Percentiles rank a stretch among this genome's conserved stretches.
Evolutionary conservation across 2,329 filamentous ascomycete species (phyloP).

Genomic region (Nectriaceae sp.): DNA sequence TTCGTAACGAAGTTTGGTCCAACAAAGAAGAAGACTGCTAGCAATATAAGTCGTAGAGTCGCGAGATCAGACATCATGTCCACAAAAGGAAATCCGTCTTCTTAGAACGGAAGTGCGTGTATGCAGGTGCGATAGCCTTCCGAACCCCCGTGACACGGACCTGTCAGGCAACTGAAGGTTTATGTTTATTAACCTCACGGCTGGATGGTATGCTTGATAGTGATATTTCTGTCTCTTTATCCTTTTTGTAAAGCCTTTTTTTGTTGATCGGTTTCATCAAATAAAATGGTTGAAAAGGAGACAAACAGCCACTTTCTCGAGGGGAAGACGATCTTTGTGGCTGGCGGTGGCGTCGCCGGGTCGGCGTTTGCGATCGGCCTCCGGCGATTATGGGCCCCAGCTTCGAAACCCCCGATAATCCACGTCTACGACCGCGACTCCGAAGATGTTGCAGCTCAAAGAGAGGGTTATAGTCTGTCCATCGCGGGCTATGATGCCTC

Average conservation of each 20-base stretch:
- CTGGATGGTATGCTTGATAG: neutral
- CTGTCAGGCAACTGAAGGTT: no score
- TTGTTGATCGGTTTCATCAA: no score
- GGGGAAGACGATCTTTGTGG: slow-evolving; percentile 44
- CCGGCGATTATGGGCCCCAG: slow-evolving; percentile 38
- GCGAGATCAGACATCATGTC: slow-evolving; percentile 3
- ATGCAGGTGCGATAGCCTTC: slow-evolving; percentile 20
- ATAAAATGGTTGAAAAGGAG: no score
- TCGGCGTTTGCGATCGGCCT: slow-evolving; percentile 44
- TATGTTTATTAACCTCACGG: neutral
- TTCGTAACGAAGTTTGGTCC: no score
- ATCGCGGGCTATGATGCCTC: slow-evolving; percentile 37
- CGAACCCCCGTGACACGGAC: no score
- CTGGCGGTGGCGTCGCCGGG: slow-evolving; percentile 46
- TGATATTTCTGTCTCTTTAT: no score
- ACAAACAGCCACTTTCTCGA: slow-evolving; percentile 37
- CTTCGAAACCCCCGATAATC: slow-evolving; percentile 33
- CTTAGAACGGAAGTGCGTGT: slow-evolving; percentile 27
- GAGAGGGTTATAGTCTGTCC: slow-evolving; percentile 43
- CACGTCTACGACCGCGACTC: slow-evolving; percentile 45
- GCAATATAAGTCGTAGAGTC: neutral
- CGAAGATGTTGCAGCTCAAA: slow-evolving; percentile 26
- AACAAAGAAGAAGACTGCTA: neutral
- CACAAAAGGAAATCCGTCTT: slow-evolving; percentile 24
- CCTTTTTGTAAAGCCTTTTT: no score